These are phyloP conservation scores for Basipetospora chlamydospora DNA, from an alignment of 2,329 filamentous ascomycete genomes.

Conservation along the genomic window DNA sequence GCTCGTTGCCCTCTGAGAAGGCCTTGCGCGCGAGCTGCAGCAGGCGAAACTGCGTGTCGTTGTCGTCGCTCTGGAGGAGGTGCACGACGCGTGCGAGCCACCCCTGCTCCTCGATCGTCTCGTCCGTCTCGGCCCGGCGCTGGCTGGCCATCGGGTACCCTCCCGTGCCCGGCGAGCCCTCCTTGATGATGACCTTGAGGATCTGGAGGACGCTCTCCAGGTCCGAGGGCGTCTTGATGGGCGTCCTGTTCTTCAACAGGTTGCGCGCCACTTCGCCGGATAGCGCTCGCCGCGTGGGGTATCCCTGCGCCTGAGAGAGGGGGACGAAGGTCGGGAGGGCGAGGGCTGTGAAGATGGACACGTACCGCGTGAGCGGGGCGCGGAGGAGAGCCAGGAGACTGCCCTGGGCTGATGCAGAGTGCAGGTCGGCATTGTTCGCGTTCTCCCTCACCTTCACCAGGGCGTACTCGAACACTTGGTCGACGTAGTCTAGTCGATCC, in stretches of 20 bases:
- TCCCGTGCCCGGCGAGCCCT: slow-evolving; percentile 70
- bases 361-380: slow-evolving; percentile 77
- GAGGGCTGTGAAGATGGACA: slow-evolving; percentile 90
- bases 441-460: slow-evolving; percentile 76
- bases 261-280: slow-evolving; percentile 76
- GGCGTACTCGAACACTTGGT: slow-evolving; percentile 84
- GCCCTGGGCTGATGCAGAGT: slow-evolving; percentile 74
- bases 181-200: slow-evolving; percentile 81
- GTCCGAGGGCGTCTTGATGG: slow-evolving; percentile 62
- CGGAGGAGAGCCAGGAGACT: slow-evolving; percentile 83
- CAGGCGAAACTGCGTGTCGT: slow-evolving; percentile 88
- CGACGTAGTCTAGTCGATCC: slow-evolving; percentile 80
- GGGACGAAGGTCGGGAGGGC: slow-evolving; percentile 86
- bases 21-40: slow-evolving; percentile 78
- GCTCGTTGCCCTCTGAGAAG: slow-evolving; percentile 82
- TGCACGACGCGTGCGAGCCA: slow-evolving; percentile 91
- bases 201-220: slow-evolving; percentile 82
- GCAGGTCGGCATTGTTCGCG: slow-evolving; percentile 87
- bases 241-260: slow-evolving; percentile 69
- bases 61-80: slow-evolving; percentile 67
- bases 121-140: slow-evolving; percentile 77
- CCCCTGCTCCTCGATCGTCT: slow-evolving; percentile 95
- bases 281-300: slow-evolving; percentile 78
- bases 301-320: slow-evolving; percentile 80
- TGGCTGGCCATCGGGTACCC: slow-evolving; percentile 74